Base-by-base conservation (phyloP, 140 eudicot genomes). In the Senecio squalidus region DNA sequence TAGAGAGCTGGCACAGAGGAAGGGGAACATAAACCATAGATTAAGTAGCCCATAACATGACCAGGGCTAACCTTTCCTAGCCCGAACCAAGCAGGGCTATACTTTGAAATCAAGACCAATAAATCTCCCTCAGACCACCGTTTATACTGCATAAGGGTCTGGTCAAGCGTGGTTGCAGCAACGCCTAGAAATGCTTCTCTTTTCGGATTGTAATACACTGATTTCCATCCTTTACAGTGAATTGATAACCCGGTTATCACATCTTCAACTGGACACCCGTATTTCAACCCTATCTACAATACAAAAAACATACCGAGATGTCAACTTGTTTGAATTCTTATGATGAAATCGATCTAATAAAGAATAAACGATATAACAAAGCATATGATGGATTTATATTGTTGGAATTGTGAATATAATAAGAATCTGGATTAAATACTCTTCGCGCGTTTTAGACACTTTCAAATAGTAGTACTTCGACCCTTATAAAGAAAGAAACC, bases 81-180 rank as follows among this genome's bases (percentile, higher is more conserved):
- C 56, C 92, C 96, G 38, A 66, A 87, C 82, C 87, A 78, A 28
- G 74, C 64, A 24, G 96, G 98, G 60, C 95, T 83, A 66, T 86
- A 75, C 59, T 81, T 79, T 16, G 95, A 84, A 29, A 91, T 59
- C 53, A 86, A 11, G 38, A 91, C 74, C 66, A 74, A 71, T 4
- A 91, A 24, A 63, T 86, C 84, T 1, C 98, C 98, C 69, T 87
- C 98, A 2, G 96, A 81, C 98, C 98, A 91, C 63, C 98, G 75
- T 73, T 84, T 91, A 66, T 91, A 95, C 30, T 81, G 92, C 66
- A 87, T 80, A 1, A 91, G 84, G 17, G 53, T 73, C 55, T 77
- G 92, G 33, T 75, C 88, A 16, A 91, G 72, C 23, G 86, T 76
- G 39, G 95, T 91, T 38, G 74, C 74, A 2, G 86, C 73, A 40